phyloP scores from a whole-genome alignment of 2,329 filamentous ascomycete genomes.

The Ascochyta rabiei region DNA sequence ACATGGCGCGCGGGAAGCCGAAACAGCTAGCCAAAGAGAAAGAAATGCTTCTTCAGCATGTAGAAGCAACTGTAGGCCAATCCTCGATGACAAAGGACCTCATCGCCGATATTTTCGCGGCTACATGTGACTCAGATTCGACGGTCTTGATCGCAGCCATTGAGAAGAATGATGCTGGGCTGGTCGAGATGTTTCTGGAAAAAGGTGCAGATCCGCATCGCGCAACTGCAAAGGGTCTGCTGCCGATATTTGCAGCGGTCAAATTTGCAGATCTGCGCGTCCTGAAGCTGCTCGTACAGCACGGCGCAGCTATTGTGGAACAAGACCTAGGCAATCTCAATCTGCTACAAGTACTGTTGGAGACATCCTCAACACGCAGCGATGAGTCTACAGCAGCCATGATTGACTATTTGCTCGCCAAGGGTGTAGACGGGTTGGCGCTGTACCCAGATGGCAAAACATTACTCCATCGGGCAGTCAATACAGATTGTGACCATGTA shows the following conservation, averaged over 20 bases:
- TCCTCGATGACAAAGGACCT: constrained; percentile 41
- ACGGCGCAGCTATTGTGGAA: constrained; percentile 35
- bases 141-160: constrained; percentile 42
- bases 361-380: neutral
- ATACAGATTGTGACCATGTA: constrained; percentile 18
- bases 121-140: constrained; percentile 42
- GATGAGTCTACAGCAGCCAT: constrained; percentile 9
- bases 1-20: constrained; percentile 33
- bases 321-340: constrained; percentile 29
- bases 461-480: constrained; percentile 38
- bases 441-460: constrained; percentile 38
- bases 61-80: constrained; percentile 33
- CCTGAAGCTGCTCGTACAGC: constrained; percentile 35
- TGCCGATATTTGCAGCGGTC: constrained; percentile 39
- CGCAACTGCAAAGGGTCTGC: constrained; percentile 26
- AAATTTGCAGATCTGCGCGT: constrained; percentile 32
- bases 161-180: constrained; percentile 32
- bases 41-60: constrained; percentile 39
- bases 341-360: constrained; percentile 34
- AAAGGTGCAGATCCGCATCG: constrained; percentile 41
- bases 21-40: constrained; percentile 40
- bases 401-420: constrained; percentile 32
- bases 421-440: constrained; percentile 29
- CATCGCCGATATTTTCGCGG: constrained; percentile 40
- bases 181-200: constrained; percentile 41